Conservation (phyloP, 768 basidiomycete species). For the Pulveroboletus frians region DNA sequence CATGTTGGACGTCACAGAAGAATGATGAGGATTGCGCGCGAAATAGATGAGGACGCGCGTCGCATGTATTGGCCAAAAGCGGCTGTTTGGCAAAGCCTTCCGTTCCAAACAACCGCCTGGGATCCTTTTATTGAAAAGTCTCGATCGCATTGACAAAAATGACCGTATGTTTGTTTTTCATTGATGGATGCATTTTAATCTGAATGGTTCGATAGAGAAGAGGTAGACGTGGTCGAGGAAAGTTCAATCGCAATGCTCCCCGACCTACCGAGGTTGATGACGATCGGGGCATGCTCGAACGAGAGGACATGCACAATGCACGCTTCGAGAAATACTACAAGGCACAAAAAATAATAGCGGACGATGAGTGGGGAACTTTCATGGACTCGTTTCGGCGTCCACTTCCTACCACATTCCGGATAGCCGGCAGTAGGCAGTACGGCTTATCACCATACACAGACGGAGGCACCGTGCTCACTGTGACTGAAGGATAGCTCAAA, state of each 20-base stretch:
- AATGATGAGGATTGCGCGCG: neutral
- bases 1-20: conserved; percentile 37
- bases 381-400: conserved; percentile 60
- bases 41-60: conserved; percentile 28
- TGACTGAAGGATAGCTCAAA: conserved; percentile 51
- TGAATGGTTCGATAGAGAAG: conserved; percentile 9
- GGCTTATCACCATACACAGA: conserved; percentile 8
- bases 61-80: conserved; percentile 20
- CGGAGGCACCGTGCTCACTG: neutral
- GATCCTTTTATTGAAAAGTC: neutral
- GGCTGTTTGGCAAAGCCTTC: conserved; percentile 31
- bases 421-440: conserved; percentile 84
- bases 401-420: conserved; percentile 90
- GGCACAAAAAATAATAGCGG: conserved; percentile 69
- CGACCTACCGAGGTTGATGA: conserved; percentile 31
- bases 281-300: conserved; percentile 47
- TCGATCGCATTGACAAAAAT: conserved; percentile 5
- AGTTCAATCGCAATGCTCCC: conserved; percentile 9
- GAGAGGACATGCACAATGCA: conserved; percentile 64
- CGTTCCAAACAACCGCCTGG: conserved; percentile 28
- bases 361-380: conserved; percentile 76
- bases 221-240: conserved; percentile 12
- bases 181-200: neutral
- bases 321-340: conserved; percentile 66
- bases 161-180: conserved; percentile 11